Percentiles rank a stretch among this genome's conserved stretches.
phyloP scores from a whole-genome alignment of 306 rosid species.

The Senna tora region DNA sequence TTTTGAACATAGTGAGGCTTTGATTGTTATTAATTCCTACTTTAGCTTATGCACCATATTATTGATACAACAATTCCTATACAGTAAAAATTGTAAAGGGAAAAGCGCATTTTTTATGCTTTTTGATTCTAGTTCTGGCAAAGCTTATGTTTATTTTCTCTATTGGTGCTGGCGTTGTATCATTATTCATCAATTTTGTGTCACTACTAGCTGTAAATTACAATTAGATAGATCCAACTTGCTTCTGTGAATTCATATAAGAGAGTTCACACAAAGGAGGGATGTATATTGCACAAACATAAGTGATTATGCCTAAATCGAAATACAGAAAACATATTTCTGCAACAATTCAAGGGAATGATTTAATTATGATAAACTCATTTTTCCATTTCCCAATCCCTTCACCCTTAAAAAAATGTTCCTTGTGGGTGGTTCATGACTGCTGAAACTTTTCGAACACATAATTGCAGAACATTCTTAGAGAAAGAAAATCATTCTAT shows the following conservation, averaged over 20 bases:
- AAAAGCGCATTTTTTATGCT: slow-evolving; percentile 50
- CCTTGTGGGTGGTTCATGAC: neutral
- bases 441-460: slow-evolving; percentile 15
- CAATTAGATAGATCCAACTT: neutral
- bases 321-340: neutral
- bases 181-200: neutral
- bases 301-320: neutral
- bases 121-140: slow-evolving; percentile 49
- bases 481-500: neutral
- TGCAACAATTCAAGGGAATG: neutral
- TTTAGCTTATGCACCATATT: neutral
- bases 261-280: neutral
- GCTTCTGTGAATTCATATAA: neutral
- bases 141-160: slow-evolving; percentile 3
- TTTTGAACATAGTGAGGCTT: neutral
- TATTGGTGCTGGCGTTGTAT: neutral
- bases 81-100: slow-evolving; percentile 18
- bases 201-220: neutral
- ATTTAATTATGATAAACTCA: neutral
- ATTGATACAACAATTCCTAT: slow-evolving; percentile 35
- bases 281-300: neutral
- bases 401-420: neutral
- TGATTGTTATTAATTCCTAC: neutral
- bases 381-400: neutral
- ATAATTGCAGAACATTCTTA: neutral